phyloP scores from a whole-genome alignment of 2,329 filamentous ascomycete genomes.

The Alternaria gaisen region DNA sequence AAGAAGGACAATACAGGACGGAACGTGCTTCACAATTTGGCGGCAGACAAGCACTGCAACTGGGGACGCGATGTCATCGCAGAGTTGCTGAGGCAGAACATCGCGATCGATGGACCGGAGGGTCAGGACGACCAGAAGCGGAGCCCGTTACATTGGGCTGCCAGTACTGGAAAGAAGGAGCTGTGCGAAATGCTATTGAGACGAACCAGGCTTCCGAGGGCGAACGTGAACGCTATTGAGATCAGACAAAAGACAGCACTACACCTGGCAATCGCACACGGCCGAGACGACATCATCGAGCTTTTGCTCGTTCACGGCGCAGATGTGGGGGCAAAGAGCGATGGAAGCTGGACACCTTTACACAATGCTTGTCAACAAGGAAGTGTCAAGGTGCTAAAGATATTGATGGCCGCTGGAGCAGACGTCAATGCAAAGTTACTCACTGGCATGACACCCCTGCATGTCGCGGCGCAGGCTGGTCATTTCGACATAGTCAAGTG shows the following conservation, averaged over 20 bases:
- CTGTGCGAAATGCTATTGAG: slow-evolving; percentile 60
- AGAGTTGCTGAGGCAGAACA: slow-evolving; percentile 51
- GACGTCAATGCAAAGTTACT: slow-evolving; percentile 45
- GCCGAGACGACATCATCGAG: slow-evolving; percentile 49
- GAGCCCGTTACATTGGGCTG: slow-evolving; percentile 67
- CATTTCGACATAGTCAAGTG: slow-evolving; percentile 49
- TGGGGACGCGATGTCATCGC: slow-evolving; percentile 58
- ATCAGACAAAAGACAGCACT: slow-evolving; percentile 49
- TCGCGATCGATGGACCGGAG: slow-evolving; percentile 52
- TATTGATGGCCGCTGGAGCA: slow-evolving; percentile 44
- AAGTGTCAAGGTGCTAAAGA: slow-evolving; percentile 41
- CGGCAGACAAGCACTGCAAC: slow-evolving; percentile 55
- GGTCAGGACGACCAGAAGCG: slow-evolving; percentile 58
- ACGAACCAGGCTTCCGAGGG: slow-evolving; percentile 33
- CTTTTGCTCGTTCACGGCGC: slow-evolving; percentile 43
- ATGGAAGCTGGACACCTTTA: slow-evolving; percentile 46
- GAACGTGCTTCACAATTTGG: slow-evolving; percentile 50
- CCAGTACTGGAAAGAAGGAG: slow-evolving; percentile 63
- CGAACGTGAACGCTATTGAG: slow-evolving; percentile 48
- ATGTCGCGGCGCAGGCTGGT: slow-evolving; percentile 49
- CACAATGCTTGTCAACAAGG: slow-evolving; percentile 49
- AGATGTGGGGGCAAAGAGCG: slow-evolving; percentile 45
- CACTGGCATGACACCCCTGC: slow-evolving; percentile 50
- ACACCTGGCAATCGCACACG: slow-evolving; percentile 47
- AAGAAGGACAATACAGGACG: slow-evolving; percentile 45